Base-by-base conservation (phyloP, 2,329 filamentous ascomycete species). In the Lecanoromycetidae sp. region DNA sequence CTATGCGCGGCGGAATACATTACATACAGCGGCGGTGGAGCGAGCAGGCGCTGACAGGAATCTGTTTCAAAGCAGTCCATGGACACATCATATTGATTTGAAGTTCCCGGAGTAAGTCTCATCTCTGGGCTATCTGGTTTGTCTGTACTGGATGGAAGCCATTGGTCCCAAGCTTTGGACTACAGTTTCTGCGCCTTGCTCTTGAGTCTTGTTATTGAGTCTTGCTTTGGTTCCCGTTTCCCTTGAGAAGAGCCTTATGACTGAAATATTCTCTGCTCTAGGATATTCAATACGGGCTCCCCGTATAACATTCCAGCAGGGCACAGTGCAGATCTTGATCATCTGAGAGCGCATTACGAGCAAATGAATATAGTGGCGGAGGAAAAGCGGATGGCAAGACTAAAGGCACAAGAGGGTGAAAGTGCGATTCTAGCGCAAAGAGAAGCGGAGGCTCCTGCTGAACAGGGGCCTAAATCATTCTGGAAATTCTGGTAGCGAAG, bases 301-400 rank as follows among this genome's bases (percentile, higher is more conserved):
- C 78, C 78, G 13, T 79, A 70, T 63, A 84, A 84, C 58, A 72
- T 82, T 46, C 65, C 71, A 26, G 76, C 80, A 35, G 80, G 80
- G 43, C 74, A 75, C 52, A 63, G 71, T 46, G 72, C 71, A 40
- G 72, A 80, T 58, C 66, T 84, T 56, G 73, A 74, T 58, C 61
- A 70, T 44, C 67, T 82, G 46, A 75, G 79, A 50, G 74, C 71
- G 25, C 77, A 82, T 64, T 83, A 80, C 60, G 66, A 78, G 61
- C 71, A 72, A 57, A 59, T 75, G 57, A 72, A 76, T 48, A 65
- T 67, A 58, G 71, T 75, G 50, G 69, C 69, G 49, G 75, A 82
- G 51, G 72, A 72, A 60, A 68, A 68, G 58, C 78, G 76, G 61
- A 61, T 74, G 53, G 61, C 60, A 32, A 64, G 65, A 45, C 61